Evolutionary conservation across 1,284 basidiomycete genomes (phyloP).

Genomic region (Irpex lacteus): DNA sequence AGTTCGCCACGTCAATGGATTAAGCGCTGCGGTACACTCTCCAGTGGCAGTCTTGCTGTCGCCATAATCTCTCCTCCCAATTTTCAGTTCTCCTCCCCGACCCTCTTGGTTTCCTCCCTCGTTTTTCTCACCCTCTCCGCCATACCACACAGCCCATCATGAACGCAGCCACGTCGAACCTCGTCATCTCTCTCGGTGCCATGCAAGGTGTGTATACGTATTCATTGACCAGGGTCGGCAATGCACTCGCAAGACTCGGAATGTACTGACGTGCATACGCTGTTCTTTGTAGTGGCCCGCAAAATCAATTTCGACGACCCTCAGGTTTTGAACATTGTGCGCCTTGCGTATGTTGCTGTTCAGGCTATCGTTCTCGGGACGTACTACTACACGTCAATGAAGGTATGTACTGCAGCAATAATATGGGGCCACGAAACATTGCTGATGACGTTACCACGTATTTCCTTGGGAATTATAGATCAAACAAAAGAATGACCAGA

Average conservation of each 20-base stretch:
- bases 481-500: slow-evolving; percentile 93
- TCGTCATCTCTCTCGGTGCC: slow-evolving; percentile 84
- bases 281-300: slow-evolving; percentile 66
- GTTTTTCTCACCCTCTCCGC: not conserved
- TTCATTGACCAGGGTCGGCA: not conserved
- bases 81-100: not conserved
- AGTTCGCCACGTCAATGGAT: not conserved
- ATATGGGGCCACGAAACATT: not conserved
- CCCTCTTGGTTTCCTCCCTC: slow-evolving; percentile 2
- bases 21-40: not conserved
- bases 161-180: slow-evolving; percentile 53
- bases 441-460: no score
- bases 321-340: slow-evolving; percentile 77
- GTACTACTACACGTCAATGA: slow-evolving; percentile 76
- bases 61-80: not conserved
- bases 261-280: slow-evolving; percentile 24
- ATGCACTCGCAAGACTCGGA: not conserved
- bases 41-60: not conserved
- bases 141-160: slow-evolving; percentile 24
- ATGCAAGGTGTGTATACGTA: slow-evolving; percentile 70
- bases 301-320: slow-evolving; percentile 93
- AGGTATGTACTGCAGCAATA: slow-evolving; percentile 39
- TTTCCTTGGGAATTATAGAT: slow-evolving; percentile 48
- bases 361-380: slow-evolving; percentile 69
- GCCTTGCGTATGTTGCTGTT: slow-evolving; percentile 77